Conservation (phyloP, 2,329 filamentous ascomycete species). For the Microcera coccophila region DNA sequence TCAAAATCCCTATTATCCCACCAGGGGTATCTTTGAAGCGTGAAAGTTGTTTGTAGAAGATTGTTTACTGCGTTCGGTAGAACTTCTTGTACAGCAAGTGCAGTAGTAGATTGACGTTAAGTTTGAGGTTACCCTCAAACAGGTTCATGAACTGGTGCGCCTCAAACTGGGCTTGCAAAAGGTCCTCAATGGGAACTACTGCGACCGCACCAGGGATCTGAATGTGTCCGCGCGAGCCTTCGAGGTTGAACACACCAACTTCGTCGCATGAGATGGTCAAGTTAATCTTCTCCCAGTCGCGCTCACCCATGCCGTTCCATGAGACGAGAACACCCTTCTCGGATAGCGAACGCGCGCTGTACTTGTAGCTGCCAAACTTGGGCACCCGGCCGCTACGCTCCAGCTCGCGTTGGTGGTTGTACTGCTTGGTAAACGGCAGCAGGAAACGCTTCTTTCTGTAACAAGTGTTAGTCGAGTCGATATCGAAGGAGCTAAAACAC, state of each 20-base stretch:
- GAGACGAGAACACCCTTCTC: conserved; percentile 92
- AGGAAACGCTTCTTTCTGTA: conserved; percentile 82
- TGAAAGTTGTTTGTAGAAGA: background rate
- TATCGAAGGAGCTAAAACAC: background rate
- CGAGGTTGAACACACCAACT: conserved; percentile 89
- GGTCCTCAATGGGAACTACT: conserved; percentile 82
- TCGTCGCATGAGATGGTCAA: conserved; percentile 91
- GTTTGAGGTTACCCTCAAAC: conserved; percentile 77
- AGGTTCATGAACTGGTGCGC: conserved; percentile 94
- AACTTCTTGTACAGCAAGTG: conserved; percentile 99
- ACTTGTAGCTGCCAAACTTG: conserved; percentile 98
- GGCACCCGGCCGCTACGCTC: conserved; percentile 88
- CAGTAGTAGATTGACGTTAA: conserved; percentile 95
- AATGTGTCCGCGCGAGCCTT: conserved; percentile 86
- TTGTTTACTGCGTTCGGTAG: conserved; percentile 54
- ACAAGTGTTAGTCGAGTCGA: conserved; percentile 13
- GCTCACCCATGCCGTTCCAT: conserved; percentile 81
- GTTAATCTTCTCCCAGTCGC: conserved; percentile 87
- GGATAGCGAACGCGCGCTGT: conserved; percentile 79
- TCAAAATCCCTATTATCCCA: background rate
- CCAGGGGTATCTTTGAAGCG: background rate
- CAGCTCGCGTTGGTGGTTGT: conserved; percentile 95
- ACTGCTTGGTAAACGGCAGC: conserved; percentile 95
- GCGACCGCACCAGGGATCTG: conserved; percentile 93
- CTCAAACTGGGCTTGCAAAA: conserved; percentile 95